Conservation (phyloP, 805 yeast species). For the Metschnikowia vanudenii region DNA sequence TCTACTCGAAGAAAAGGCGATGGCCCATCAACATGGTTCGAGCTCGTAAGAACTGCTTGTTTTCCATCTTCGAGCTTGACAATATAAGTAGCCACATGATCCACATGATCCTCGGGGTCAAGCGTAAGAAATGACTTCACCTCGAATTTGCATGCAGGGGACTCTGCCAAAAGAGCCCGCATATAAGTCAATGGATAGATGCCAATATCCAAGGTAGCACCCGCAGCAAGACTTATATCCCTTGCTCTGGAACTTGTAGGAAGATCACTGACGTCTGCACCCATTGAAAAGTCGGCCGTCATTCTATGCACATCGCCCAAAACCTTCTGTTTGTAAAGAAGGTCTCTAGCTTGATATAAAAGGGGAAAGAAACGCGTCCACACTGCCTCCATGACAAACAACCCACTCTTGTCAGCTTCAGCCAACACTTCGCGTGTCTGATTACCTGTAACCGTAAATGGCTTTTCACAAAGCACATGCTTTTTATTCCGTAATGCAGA, state of each 20-base stretch:
- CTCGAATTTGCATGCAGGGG: conserved; percentile 25
- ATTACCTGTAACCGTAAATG: conserved; percentile 46
- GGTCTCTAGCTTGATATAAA: conserved; percentile 31
- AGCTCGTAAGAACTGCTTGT: conserved; percentile 38
- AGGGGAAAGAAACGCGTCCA: conserved; percentile 59
- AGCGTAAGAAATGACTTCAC: conserved; percentile 35
- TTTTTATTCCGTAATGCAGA: conserved; percentile 44
- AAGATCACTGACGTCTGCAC: conserved; percentile 32
- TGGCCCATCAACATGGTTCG: conserved; percentile 28
- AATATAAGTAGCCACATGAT: conserved; percentile 38
- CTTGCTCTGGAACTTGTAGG: conserved; percentile 35
- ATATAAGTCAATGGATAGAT: conserved; percentile 50
- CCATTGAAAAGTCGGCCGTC: conserved; percentile 37
- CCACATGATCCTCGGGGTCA: conserved; percentile 39
- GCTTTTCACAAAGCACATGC: conserved; percentile 56
- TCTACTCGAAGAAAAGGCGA: conserved; percentile 33
- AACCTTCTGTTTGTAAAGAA: conserved; percentile 39
- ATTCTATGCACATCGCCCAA: conserved; percentile 49
- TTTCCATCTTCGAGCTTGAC: conserved; percentile 40
- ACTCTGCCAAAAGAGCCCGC: conserved; percentile 37
- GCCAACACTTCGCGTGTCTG: conserved; percentile 43
- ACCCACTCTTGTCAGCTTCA: conserved; percentile 42
- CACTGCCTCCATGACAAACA: conserved; percentile 57
- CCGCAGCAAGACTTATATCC: conserved; percentile 51
- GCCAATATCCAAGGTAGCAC: conserved; percentile 56